These are phyloP conservation scores for Tillandsia fasciculata DNA, from an alignment of 176 grass and related monocot species.

Conservation along the genomic window DNA sequence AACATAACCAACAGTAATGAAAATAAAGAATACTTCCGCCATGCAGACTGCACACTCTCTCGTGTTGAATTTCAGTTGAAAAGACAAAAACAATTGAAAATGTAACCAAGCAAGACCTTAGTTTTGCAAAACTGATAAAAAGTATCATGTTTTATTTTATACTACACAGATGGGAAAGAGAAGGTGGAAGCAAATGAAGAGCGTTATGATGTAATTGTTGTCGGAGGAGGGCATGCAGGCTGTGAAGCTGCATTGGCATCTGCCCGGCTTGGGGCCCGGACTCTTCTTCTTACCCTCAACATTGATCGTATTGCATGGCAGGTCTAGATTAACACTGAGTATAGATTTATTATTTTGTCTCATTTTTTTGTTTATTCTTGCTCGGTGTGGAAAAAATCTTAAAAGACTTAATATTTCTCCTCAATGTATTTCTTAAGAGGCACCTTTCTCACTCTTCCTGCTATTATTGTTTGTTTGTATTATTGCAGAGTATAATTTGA, in stretches of 20 bases:
- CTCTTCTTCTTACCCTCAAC: conserved; percentile 93
- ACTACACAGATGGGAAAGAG: conserved; percentile 29
- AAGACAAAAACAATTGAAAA: too few relatives aligned
- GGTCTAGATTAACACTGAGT: conserved; percentile 19
- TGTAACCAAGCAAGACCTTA: background rate
- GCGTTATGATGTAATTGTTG: conserved; percentile 89
- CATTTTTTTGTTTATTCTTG: background rate
- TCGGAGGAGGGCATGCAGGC: conserved; percentile 88
- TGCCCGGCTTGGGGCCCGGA: conserved; percentile 70
- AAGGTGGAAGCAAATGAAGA: conserved; percentile 28
- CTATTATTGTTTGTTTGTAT: too few relatives aligned
- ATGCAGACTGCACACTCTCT: too few relatives aligned
- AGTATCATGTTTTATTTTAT: conserved; percentile 10
- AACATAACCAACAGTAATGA: too few relatives aligned
- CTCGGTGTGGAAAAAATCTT: background rate
- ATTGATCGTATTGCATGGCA: conserved; percentile 98
- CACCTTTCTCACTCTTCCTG: too few relatives aligned
- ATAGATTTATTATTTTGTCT: background rate
- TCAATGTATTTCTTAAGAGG: too few relatives aligned
- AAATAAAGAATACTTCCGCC: too few relatives aligned
- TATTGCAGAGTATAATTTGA: background rate
- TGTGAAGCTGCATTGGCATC: conserved; percentile 93
- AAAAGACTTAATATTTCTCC: too few relatives aligned
- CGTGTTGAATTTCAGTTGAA: too few relatives aligned
- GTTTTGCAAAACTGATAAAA: background rate